Evolutionary conservation across 371 early-diverging fungal species (phyloP).

Genomic region (Syncephalastrum monosporum): DNA sequence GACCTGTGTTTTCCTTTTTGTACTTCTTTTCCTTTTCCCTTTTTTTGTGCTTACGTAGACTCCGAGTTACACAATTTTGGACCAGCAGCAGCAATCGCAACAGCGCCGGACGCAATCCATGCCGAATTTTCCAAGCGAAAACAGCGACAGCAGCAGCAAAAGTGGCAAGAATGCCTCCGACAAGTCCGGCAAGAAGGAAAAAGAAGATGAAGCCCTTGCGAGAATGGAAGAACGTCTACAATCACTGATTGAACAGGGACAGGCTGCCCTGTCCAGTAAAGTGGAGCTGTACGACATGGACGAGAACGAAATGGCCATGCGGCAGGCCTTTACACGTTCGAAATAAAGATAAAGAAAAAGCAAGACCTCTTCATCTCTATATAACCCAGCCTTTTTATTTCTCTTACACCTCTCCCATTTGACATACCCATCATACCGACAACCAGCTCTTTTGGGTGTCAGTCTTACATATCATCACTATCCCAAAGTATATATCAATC

Average conservation of each 20-base stretch:
- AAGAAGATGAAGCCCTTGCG: conserved; percentile 27
- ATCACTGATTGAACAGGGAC: conserved; percentile 39
- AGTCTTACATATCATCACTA: conserved; percentile 8
- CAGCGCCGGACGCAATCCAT: conserved; percentile 2
- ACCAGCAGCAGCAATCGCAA: background rate
- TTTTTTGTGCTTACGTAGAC: background rate
- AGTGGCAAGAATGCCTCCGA: background rate
- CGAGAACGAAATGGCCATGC: conserved; percentile 25
- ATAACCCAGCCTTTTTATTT: background rate
- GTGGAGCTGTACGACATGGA: conserved; percentile 25
- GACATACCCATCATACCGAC: background rate
- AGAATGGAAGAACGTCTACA: conserved; percentile 35
- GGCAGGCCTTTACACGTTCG: conserved; percentile 19
- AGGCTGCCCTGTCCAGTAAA: conserved; percentile 36
- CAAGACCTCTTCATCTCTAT: conserved; percentile 34
- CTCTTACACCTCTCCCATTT: background rate
- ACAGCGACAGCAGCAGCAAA: conserved; percentile 1
- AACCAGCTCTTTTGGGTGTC: background rate
- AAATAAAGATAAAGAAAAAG: conserved; percentile 21
- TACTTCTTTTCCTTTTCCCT: background rate
- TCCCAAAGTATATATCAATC: conserved; percentile 19
- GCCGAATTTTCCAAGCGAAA: background rate
- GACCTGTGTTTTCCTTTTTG: background rate
- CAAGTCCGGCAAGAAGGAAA: conserved; percentile 14
- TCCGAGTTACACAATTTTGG: background rate